These are phyloP conservation scores for Conoideocrella luteorostrata DNA, from an alignment of 2,329 filamentous ascomycete genomes.

Conservation along the genomic window DNA sequence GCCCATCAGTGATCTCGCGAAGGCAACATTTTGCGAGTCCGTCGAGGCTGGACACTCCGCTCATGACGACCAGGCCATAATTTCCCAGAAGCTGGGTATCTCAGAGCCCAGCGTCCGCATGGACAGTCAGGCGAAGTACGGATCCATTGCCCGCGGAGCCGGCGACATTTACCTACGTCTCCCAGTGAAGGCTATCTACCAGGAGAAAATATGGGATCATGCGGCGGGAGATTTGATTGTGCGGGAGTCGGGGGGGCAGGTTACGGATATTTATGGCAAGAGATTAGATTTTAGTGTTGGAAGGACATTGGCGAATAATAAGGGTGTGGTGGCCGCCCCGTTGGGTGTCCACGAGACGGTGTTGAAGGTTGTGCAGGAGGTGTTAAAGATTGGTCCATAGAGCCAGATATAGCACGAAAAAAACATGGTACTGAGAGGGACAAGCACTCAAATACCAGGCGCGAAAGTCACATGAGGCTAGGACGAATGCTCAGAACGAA, in stretches of 20 bases:
- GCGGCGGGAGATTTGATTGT: slow-evolving; percentile 93
- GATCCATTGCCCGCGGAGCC: slow-evolving; percentile 85
- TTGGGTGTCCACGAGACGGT: slow-evolving; percentile 48
- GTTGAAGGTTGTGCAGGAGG: background rate
- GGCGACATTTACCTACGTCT: slow-evolving; percentile 92
- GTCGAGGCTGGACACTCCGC: slow-evolving; percentile 90
- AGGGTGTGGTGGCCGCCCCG: slow-evolving; percentile 87
- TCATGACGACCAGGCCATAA: slow-evolving; percentile 75
- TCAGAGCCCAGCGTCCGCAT: slow-evolving; percentile 85
- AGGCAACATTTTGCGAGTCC: slow-evolving; percentile 92
- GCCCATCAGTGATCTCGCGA: slow-evolving; percentile 62
- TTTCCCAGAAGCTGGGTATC: slow-evolving; percentile 80
- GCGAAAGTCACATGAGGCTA: too few relatives aligned
- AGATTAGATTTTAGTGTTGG: slow-evolving; percentile 81
- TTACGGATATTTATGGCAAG: slow-evolving; percentile 83
- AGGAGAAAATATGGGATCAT: slow-evolving; percentile 99
- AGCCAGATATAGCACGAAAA: too few relatives aligned
- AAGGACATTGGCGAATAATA: slow-evolving; percentile 81
- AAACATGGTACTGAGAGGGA: too few relatives aligned
- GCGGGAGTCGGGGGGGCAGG: slow-evolving; percentile 83
- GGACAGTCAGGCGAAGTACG: slow-evolving; percentile 98
- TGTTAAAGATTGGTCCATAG: background rate
- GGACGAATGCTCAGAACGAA: too few relatives aligned
- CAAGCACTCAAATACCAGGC: too few relatives aligned
- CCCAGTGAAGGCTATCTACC: slow-evolving; percentile 78